Evolutionary conservation across 208 protist species (phyloP).

Genomic region (Trypanosoma cruzi): DNA sequence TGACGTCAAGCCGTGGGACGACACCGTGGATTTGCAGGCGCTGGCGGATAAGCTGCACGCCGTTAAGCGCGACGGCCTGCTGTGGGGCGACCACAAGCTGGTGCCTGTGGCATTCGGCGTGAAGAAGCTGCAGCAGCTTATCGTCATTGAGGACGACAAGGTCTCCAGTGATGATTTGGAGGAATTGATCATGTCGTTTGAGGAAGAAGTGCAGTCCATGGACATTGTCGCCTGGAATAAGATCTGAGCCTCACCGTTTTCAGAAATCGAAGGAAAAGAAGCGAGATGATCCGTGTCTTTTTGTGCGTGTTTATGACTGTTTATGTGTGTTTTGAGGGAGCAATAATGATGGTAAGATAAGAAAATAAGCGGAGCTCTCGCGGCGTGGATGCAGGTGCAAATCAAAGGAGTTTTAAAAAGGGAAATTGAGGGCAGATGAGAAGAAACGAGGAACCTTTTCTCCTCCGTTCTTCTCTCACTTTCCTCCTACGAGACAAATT

Average conservation of each 20-base stretch:
- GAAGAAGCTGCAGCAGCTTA: conserved; percentile 96
- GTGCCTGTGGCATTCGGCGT: conserved; percentile 94
- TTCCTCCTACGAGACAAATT: not conserved
- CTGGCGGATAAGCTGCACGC: conserved; percentile 86
- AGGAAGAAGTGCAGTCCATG: conserved; percentile 95
- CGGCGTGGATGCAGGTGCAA: no score
- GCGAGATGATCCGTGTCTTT: no score
- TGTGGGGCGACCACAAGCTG: conserved; percentile 93
- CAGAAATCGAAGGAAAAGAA: not conserved
- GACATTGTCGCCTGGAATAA: conserved; percentile 97
- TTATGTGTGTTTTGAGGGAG: not conserved
- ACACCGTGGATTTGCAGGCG: conserved; percentile 87
- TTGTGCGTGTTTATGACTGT: not conserved
- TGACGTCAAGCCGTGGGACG: conserved; percentile 95
- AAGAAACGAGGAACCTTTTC: not conserved
- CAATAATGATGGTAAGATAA: not conserved
- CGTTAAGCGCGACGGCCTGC: conserved; percentile 87
- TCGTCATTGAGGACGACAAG: conserved; percentile 96
- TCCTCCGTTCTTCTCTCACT: not conserved
- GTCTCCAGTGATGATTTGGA: conserved; percentile 94
- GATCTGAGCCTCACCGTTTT: conserved; percentile 45
- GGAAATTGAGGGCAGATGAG: not conserved
- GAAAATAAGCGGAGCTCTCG: not conserved
- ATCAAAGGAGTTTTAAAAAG: not conserved
- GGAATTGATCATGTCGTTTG: conserved; percentile 92